These are phyloP conservation scores for Oryza coarctata DNA, from an alignment of 176 grass and related monocot species.

Conservation along the genomic window DNA sequence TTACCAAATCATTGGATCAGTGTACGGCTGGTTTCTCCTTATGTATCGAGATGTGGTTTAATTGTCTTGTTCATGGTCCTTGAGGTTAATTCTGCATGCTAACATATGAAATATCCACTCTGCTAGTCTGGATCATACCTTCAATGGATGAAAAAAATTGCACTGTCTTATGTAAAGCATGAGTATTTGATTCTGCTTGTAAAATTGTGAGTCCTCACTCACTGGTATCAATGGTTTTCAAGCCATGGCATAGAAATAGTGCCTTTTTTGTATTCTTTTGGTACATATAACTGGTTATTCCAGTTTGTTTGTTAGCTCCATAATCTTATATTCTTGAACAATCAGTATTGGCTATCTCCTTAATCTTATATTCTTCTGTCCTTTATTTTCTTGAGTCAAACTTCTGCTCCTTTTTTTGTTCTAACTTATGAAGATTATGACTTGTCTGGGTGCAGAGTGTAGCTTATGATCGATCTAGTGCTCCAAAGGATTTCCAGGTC, in stretches of 20 bases:
- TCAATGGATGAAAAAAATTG: not conserved
- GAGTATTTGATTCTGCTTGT: not conserved
- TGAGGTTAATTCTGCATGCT: not conserved
- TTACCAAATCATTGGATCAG: not conserved
- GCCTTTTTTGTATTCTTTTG: not conserved
- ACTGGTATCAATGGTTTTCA: not conserved
- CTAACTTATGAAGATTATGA: not conserved
- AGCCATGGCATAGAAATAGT: not conserved
- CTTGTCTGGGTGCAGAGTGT: constrained; percentile 63
- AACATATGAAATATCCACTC: not conserved
- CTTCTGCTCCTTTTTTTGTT: not conserved
- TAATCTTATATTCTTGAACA: not conserved
- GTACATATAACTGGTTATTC: not conserved
- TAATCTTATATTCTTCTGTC: not conserved
- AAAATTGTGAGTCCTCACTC: not conserved
- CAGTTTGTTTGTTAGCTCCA: not conserved
- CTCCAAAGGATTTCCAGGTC: constrained; percentile 72
- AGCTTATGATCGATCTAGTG: constrained; percentile 79
- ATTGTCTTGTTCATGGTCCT: not conserved
- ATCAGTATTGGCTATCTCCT: not conserved
- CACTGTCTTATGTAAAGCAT: not conserved
- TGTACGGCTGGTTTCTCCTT: not conserved
- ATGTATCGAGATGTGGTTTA: not conserved
- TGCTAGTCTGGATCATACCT: not conserved
- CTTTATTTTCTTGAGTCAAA: constrained; percentile 2